Percentiles rank a stretch among this genome's conserved stretches.
Conservation (phyloP, 2,329 filamentous ascomycete genomes). For the Ophiobolus disseminans region DNA sequence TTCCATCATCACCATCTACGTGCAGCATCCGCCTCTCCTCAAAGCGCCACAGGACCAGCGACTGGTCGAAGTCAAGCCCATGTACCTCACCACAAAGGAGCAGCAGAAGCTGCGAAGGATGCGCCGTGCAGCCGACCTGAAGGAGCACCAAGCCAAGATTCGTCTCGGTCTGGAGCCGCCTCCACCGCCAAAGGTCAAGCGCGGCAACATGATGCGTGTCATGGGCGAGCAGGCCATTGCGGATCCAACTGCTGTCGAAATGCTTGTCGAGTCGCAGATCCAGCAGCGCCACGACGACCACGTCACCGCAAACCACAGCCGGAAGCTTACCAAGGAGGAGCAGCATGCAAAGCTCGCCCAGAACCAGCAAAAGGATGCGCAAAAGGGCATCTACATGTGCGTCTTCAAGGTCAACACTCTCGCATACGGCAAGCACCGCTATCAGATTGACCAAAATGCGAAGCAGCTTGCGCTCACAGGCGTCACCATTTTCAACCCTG, state of each 20-base stretch:
- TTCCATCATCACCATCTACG: slow-evolving; percentile 85
- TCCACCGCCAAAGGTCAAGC: slow-evolving; percentile 94
- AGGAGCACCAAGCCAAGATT: slow-evolving; percentile 97
- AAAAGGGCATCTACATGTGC: slow-evolving; percentile 82
- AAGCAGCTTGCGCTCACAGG: slow-evolving; percentile 88
- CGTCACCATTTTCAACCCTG: slow-evolving; percentile 89
- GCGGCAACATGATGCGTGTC: slow-evolving; percentile 96
- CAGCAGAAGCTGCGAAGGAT: slow-evolving; percentile 90
- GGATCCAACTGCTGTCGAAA: slow-evolving; percentile 96
- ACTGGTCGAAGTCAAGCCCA: slow-evolving; percentile 78
- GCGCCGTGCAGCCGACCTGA: slow-evolving; percentile 87
- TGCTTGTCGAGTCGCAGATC: slow-evolving; percentile 90
- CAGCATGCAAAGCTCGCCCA: slow-evolving; percentile 79
- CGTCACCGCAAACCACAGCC: slow-evolving; percentile 77
- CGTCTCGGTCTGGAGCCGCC: slow-evolving; percentile 87
- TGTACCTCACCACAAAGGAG: slow-evolving; percentile 91
- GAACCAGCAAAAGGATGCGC: slow-evolving; percentile 87
- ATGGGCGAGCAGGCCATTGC: slow-evolving; percentile 91
- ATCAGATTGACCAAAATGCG: slow-evolving; percentile 90
- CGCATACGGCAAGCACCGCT: slow-evolving; percentile 91
- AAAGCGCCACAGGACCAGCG: slow-evolving; percentile 91
- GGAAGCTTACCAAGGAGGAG: slow-evolving; percentile 88
- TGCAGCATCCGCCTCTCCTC: slow-evolving; percentile 90
- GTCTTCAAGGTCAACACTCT: slow-evolving; percentile 90
- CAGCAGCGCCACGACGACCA: slow-evolving; percentile 83